A percentile compares a stretch with the other conserved stretches of the same genome.
These are phyloP conservation scores for Lactarius quietus DNA, from an alignment of 768 basidiomycete species.

Conservation along the genomic window DNA sequence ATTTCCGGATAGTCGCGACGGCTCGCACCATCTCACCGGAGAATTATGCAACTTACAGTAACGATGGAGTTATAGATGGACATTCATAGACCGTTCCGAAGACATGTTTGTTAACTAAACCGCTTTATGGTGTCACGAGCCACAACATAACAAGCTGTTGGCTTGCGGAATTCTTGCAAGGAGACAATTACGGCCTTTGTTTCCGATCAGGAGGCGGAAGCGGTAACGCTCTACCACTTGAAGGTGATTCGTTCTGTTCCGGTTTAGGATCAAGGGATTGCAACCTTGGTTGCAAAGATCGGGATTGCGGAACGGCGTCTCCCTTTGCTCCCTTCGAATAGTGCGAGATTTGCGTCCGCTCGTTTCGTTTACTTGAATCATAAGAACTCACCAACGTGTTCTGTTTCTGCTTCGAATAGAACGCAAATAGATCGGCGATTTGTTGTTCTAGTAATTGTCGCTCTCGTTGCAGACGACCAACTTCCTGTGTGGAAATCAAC, in stretches of 20 bases:
- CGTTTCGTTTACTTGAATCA: background rate
- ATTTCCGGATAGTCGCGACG: conserved; percentile 78
- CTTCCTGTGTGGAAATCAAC: conserved; percentile 67
- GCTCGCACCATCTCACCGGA: conserved; percentile 57
- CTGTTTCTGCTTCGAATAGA: conserved; percentile 65
- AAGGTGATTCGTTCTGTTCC: conserved; percentile 6
- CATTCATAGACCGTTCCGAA: background rate
- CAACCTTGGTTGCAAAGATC: background rate
- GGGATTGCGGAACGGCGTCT: conserved; percentile 3
- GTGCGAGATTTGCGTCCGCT: background rate
- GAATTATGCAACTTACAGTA: conserved; percentile 11
- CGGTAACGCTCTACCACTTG: conserved; percentile 18
- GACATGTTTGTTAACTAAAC: background rate
- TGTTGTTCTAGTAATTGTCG: conserved; percentile 63
- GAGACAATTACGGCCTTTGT: background rate
- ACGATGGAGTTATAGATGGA: background rate
- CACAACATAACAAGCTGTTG: background rate
- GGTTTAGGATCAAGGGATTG: conserved; percentile 12
- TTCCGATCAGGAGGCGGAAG: conserved; percentile 15
- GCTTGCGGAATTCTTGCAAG: background rate
- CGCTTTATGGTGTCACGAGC: background rate
- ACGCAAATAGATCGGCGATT: conserved; percentile 68
- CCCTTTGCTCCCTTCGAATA: conserved; percentile 10
- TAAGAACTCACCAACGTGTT: conserved; percentile 26
- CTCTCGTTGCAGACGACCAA: conserved; percentile 62